Evolutionary conservation across 257 asterid genomes (phyloP).

Genomic region (Petunia axillaris): DNA sequence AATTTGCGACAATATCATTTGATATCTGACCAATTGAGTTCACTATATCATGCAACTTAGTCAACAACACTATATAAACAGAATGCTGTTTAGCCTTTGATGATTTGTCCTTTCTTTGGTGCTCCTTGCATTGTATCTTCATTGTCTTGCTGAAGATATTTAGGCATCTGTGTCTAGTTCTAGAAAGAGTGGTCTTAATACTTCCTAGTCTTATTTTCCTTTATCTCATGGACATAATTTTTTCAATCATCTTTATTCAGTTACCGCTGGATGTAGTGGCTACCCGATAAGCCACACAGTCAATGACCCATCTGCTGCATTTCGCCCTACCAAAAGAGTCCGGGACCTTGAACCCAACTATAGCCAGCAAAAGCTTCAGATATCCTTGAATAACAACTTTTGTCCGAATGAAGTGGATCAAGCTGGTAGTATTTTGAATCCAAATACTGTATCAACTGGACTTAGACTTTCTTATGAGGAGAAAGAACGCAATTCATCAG

Average conservation of each 20-base stretch:
- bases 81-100: neutral
- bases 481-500: conserved; percentile 50
- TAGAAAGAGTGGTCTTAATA: neutral
- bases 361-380: conserved; percentile 57
- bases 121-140: neutral
- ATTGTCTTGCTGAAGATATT: neutral
- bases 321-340: conserved; percentile 45
- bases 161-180: neutral
- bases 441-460: conserved; percentile 68
- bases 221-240: neutral
- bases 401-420: conserved; percentile 44
- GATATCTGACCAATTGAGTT: neutral
- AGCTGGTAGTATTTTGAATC: conserved; percentile 51
- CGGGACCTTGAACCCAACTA: conserved; percentile 46
- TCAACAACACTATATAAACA: neutral
- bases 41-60: neutral
- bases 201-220: neutral
- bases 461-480: conserved; percentile 65
- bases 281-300: conserved; percentile 43
- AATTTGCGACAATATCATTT: conserved; percentile 6
- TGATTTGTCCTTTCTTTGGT: neutral
- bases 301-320: conserved; percentile 40
- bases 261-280: conserved; percentile 50
- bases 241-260: conserved; percentile 37
- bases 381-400: conserved; percentile 50